These are phyloP conservation scores for Ambrosia trifida DNA, from an alignment of 129 eudicot species.

Conservation along the genomic window DNA sequence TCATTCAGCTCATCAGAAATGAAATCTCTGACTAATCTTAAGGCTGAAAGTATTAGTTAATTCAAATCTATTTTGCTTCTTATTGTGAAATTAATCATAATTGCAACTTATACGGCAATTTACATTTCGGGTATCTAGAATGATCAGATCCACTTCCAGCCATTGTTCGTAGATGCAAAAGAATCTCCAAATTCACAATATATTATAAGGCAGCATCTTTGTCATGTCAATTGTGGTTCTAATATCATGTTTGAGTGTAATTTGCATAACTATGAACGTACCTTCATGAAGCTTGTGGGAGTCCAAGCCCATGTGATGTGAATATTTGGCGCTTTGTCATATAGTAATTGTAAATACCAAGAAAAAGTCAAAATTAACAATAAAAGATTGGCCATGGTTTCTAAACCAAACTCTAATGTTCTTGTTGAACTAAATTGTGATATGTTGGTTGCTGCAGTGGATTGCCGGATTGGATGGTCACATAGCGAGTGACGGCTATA, in stretches of 20 bases:
- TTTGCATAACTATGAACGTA: not conserved
- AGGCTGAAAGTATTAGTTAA: not conserved
- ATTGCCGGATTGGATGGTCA: no score
- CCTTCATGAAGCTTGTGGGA: not conserved
- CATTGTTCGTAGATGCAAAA: not conserved
- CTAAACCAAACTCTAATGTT: not conserved
- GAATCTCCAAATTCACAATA: not conserved
- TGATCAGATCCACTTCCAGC: not conserved
- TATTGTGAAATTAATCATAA: not conserved
- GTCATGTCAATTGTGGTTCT: not conserved
- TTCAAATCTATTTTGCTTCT: not conserved
- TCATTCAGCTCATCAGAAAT: not conserved
- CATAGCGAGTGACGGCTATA: no score
- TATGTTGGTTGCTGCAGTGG: no score
- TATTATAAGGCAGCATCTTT: not conserved
- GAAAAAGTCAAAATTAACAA: not conserved
- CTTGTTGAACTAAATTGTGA: not conserved
- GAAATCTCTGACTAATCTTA: no score
- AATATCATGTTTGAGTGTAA: not conserved
- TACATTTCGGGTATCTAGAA: not conserved
- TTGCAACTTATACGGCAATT: not conserved
- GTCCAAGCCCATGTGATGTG: slow-evolving; percentile 1
- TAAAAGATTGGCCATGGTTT: not conserved
- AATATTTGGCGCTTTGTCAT: not conserved
- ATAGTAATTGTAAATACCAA: not conserved